Conservation (phyloP, 169 alveolate species). For the Eimeria tenella region DNA sequence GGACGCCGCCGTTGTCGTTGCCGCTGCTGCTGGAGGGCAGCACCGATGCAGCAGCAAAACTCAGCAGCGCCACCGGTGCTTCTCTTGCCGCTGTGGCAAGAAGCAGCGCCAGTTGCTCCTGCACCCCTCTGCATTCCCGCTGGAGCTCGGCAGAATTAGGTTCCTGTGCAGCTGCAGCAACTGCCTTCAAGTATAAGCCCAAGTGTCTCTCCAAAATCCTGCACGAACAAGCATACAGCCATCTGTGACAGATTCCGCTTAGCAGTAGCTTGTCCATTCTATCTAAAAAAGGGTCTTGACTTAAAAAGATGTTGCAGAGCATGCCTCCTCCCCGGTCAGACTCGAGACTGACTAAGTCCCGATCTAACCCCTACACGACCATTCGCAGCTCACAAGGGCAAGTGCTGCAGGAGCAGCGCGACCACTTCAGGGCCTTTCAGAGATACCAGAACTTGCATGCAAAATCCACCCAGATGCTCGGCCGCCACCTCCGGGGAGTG, state of each 20-base stretch:
- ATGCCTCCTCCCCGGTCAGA: too few relatives aligned
- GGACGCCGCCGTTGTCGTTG: not conserved
- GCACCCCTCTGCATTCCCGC: slow-evolving; percentile 57
- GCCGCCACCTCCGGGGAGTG: slow-evolving; percentile 70
- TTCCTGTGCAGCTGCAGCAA: slow-evolving; percentile 48
- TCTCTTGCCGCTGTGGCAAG: slow-evolving; percentile 70
- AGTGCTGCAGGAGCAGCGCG: slow-evolving; percentile 53
- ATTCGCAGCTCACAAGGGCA: slow-evolving; percentile 36
- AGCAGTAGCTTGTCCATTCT: too few relatives aligned
- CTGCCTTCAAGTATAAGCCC: slow-evolving; percentile 44
- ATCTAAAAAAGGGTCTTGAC: too few relatives aligned
- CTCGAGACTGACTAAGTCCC: too few relatives aligned
- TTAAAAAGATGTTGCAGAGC: too few relatives aligned
- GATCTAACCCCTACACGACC: not conserved
- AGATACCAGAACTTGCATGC: slow-evolving; percentile 50
- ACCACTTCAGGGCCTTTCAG: slow-evolving; percentile 35
- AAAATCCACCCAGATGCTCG: slow-evolving; percentile 50
- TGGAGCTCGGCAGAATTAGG: slow-evolving; percentile 55
- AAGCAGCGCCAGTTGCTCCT: slow-evolving; percentile 57
- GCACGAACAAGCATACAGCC: not conserved
- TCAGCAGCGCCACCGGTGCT: slow-evolving; percentile 53
- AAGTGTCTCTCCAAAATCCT: slow-evolving; percentile 54
- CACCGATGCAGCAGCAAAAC: slow-evolving; percentile 60
- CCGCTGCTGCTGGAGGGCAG: not conserved
- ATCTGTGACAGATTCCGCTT: not conserved